Percentiles rank a stretch among this genome's conserved stretches.
phyloP scores from a whole-genome alignment of 2,329 filamentous ascomycete species.

The Claviceps sp. region DNA sequence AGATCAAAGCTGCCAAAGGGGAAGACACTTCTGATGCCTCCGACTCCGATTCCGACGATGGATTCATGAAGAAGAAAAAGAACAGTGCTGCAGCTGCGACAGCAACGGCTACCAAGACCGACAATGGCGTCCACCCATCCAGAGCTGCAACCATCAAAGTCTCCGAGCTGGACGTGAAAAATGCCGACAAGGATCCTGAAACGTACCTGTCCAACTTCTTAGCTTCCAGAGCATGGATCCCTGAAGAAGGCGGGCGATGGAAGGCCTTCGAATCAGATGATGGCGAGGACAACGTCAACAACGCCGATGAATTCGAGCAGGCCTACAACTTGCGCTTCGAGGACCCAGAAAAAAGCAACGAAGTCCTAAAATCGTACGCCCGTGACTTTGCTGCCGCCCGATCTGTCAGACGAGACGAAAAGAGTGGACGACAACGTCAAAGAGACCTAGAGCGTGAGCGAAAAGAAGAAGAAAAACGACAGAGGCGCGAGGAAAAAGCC shows the following conservation, averaged over 20 bases:
- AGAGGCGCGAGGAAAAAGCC: conserved; percentile 68
- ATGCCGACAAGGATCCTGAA: conserved; percentile 80
- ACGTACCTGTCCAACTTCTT: conserved; percentile 92
- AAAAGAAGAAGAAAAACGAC: conserved; percentile 64
- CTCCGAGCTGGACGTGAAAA: conserved; percentile 51
- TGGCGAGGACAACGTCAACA: conserved; percentile 58
- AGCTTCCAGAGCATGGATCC: conserved; percentile 80
- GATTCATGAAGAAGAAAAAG: conserved; percentile 57
- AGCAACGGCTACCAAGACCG: conserved; percentile 14
- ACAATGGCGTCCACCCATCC: conserved; percentile 43
- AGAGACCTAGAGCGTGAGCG: conserved; percentile 65
- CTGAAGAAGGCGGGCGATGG: conserved; percentile 51
- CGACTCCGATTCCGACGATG: conserved; percentile 49
- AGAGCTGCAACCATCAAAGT: conserved; percentile 32
- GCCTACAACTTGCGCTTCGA: conserved; percentile 96
- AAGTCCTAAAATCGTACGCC: conserved; percentile 76
- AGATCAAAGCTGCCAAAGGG: conserved; percentile 56
- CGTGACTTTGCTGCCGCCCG: conserved; percentile 71
- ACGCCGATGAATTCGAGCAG: conserved; percentile 78
- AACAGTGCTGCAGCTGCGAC: conserved; percentile 22
- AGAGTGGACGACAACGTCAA: conserved; percentile 60
- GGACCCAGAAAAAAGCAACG: conserved; percentile 76
- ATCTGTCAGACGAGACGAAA: conserved; percentile 75
- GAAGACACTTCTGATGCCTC: conserved; percentile 32
- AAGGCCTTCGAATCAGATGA: conserved; percentile 88